Evolutionary conservation across 768 basidiomycete species (phyloP).

Genomic region (Panaeolus papilionaceus): DNA sequence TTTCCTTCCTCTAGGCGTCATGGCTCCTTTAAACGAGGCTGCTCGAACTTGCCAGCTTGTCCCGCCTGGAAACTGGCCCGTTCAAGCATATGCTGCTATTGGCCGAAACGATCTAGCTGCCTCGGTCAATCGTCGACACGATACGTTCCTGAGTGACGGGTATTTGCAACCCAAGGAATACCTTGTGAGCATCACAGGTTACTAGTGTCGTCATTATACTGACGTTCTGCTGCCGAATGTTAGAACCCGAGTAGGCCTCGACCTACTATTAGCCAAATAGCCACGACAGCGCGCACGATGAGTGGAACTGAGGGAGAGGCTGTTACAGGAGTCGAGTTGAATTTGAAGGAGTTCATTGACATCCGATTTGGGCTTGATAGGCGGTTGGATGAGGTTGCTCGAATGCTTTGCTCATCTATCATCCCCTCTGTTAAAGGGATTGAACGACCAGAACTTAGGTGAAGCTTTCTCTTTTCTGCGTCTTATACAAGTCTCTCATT

Average conservation of each 20-base stretch:
- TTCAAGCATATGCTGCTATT: slow-evolving; percentile 70
- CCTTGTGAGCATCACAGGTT: slow-evolving; percentile 53
- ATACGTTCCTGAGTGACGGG: slow-evolving; percentile 54
- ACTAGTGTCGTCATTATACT: background rate
- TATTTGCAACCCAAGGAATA: slow-evolving; percentile 64
- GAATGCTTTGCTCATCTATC: slow-evolving; percentile 85
- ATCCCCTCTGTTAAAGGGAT: slow-evolving; percentile 66
- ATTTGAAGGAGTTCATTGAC: slow-evolving; percentile 74
- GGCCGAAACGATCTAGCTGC: slow-evolving; percentile 80
- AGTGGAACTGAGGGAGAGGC: slow-evolving; percentile 61
- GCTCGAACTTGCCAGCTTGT: slow-evolving; percentile 83
- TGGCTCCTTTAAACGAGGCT: slow-evolving; percentile 84
- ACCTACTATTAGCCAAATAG: slow-evolving; percentile 56
- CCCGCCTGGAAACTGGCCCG: slow-evolving; percentile 77
- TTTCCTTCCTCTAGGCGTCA: slow-evolving; percentile 69
- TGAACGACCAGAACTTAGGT: slow-evolving; percentile 74
- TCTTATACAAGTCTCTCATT: slow-evolving; percentile 14
- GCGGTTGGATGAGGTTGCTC: slow-evolving; percentile 88
- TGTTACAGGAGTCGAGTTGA: slow-evolving; percentile 75
- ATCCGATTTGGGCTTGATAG: slow-evolving; percentile 92
- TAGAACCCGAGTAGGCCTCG: slow-evolving; percentile 60
- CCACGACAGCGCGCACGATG: slow-evolving; percentile 54
- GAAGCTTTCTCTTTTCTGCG: slow-evolving; percentile 1
- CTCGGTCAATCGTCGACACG: slow-evolving; percentile 54
- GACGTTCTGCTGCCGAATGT: slow-evolving; percentile 16